Evolutionary conservation across 2,329 filamentous ascomycete species (phyloP).

Genomic region (Xylariales sp.): DNA sequence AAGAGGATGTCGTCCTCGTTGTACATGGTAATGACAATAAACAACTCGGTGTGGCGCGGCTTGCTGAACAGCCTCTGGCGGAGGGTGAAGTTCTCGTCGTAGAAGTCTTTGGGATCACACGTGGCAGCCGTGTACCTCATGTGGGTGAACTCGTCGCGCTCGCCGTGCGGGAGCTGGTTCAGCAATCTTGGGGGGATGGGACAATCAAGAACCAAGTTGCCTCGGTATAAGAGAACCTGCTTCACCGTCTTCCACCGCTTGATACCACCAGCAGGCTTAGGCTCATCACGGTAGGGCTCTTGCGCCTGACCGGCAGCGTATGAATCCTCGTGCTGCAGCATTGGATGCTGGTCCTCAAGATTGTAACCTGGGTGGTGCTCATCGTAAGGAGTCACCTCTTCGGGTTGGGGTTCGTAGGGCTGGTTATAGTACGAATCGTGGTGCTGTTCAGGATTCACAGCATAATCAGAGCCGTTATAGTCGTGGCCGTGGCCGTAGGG

Average conservation of each 20-base stretch:
- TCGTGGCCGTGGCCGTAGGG: conserved; percentile 48
- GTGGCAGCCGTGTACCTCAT: conserved; percentile 99
- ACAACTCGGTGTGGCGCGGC: conserved; percentile 84
- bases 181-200: conserved; percentile 86
- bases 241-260: conserved; percentile 98
- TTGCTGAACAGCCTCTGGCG: conserved; percentile 85
- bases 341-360: conserved; percentile 69
- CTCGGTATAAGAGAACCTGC: conserved; percentile 94
- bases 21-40: conserved; percentile 98
- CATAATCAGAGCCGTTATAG: conserved; percentile 65
- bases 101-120: conserved; percentile 93
- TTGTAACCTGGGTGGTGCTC: conserved; percentile 63
- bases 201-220: conserved; percentile 95
- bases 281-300: conserved; percentile 42
- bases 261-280: conserved; percentile 54
- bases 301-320: conserved; percentile 28
- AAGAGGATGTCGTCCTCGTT: conserved; percentile 98
- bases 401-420: conserved; percentile 68
- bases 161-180: conserved; percentile 83
- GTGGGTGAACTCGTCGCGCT: conserved; percentile 86
- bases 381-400: conserved; percentile 51
- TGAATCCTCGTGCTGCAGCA: conserved; percentile 61
- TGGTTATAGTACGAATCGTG: conserved; percentile 84
- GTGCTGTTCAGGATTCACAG: conserved; percentile 77
- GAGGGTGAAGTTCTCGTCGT: conserved; percentile 82